phyloP scores from a whole-genome alignment of 129 eudicot genomes.

The Kitagawia praeruptora region DNA sequence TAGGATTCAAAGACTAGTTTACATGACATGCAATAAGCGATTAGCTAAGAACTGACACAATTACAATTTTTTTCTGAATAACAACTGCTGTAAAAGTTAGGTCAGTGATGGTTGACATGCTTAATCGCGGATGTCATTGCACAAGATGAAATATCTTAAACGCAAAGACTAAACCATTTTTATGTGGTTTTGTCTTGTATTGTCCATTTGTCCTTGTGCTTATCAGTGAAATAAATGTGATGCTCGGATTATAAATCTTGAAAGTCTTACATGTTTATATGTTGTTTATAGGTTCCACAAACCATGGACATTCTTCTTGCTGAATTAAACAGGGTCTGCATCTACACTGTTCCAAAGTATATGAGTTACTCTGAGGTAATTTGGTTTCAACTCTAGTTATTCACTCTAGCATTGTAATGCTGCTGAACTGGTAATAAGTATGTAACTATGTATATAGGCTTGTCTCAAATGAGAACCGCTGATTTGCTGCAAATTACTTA shows the following conservation, averaged over 20 bases:
- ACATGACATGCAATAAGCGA: background rate
- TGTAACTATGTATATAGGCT: background rate
- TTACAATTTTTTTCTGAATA: background rate
- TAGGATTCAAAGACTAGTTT: background rate
- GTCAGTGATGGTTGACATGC: conserved; percentile 1
- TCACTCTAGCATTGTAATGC: background rate
- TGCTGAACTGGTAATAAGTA: background rate
- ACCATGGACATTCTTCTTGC: conserved; percentile 88
- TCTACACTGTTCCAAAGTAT: conserved; percentile 81
- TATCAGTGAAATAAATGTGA: background rate
- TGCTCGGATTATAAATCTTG: background rate
- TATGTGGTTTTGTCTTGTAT: background rate
- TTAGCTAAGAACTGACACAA: background rate
- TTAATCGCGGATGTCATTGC: background rate
- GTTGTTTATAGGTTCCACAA: conserved; percentile 44
- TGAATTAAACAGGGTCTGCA: conserved; percentile 72
- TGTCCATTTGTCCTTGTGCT: background rate
- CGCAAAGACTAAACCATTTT: background rate
- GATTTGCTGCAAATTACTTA: background rate
- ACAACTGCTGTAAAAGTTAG: background rate
- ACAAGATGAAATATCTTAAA: background rate
- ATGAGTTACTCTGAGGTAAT: conserved; percentile 73
- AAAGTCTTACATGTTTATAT: background rate
- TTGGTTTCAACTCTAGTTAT: background rate
- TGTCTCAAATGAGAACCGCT: background rate